These are phyloP conservation scores for Prunus davidiana DNA, from an alignment of 306 rosid genomes.

Conservation along the genomic window DNA sequence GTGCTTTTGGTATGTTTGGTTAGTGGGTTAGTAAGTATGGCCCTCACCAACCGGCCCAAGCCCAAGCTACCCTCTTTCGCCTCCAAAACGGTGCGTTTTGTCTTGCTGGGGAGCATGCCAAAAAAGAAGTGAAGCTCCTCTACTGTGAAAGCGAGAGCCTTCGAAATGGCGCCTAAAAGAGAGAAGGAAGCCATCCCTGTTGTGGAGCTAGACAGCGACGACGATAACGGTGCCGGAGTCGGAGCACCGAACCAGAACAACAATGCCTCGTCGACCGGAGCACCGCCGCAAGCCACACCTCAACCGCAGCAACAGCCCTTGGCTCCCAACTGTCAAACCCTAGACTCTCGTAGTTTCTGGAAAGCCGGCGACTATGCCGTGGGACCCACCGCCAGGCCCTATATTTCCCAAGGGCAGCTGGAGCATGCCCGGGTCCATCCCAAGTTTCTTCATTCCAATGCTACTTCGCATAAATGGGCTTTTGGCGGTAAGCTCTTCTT, in stretches of 20 bases:
- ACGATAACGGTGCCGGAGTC: constrained; percentile 23
- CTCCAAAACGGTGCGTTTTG: not conserved
- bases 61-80: too few species aligned
- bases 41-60: too few species aligned
- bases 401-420: constrained; percentile 37
- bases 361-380: constrained; percentile 71
- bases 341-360: constrained; percentile 66
- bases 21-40: not conserved
- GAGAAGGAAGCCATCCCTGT: constrained; percentile 12
- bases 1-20: not conserved
- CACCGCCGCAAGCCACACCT: not conserved
- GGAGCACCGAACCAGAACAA: constrained; percentile 1
- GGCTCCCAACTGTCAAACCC: constrained; percentile 2
- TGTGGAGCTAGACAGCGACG: constrained; percentile 42
- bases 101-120: not conserved
- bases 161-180: constrained; percentile 21
- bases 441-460: constrained; percentile 96
- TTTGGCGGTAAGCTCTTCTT: constrained; percentile 65
- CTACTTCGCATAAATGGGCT: constrained; percentile 98
- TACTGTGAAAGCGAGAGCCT: not conserved
- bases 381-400: constrained; percentile 32
- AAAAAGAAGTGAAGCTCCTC: not conserved
- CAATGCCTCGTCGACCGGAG: constrained; percentile 3
- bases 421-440: constrained; percentile 97
- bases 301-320: not conserved